Evolutionary conservation across 129 eudicot genomes (phyloP), one percentile per base, ranked within the genome.

Genomic region (Smallanthus sonchifolius): DNA sequence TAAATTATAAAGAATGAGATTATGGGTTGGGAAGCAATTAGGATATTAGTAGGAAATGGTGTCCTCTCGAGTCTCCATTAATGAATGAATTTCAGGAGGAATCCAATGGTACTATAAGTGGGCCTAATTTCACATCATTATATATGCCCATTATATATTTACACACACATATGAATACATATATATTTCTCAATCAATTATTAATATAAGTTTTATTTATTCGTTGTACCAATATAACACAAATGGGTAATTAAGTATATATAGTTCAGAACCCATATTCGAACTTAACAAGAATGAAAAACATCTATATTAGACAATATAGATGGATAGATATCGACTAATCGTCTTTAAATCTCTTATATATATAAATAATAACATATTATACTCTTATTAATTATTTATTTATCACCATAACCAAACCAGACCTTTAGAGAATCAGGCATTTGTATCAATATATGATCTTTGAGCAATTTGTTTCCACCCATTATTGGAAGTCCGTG

Each of bases 51-150:
- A 78, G 77, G 19, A 78, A 48, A 63, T 71, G 67, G 67, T 78
- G 73, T 78, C 77, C 71, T 24, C 77, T 52, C 61, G 8, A 51
- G 35, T 47, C 10, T 69, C 81, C 76, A 45, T 80, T 74, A 80
- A 56, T 68, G 74, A 69, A 49, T 63, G 44, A 75, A 69, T 75
- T 61, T 75, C 35, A 70, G n/a, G 64, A 69, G 81, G 84, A 75
- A 81, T 81, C 84, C 81, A 75, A 81, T 81, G 84, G 84, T 81
- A 81, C 81, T 52, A 75, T 75, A 64, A 72, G 77, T 75, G 81
- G 84, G 61, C 84, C 84, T 75, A 75, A 61, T 45, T 71, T 75
- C 81, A 81, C 73, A 62, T 81, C 72, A 80, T 44, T 24, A 44
- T 69, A 76, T 77, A 69, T 59, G 8, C 60, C 44, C 68, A 76